Conservation (phyloP, 106 monocot genomes). For the Dendrobium catenatum region DNA sequence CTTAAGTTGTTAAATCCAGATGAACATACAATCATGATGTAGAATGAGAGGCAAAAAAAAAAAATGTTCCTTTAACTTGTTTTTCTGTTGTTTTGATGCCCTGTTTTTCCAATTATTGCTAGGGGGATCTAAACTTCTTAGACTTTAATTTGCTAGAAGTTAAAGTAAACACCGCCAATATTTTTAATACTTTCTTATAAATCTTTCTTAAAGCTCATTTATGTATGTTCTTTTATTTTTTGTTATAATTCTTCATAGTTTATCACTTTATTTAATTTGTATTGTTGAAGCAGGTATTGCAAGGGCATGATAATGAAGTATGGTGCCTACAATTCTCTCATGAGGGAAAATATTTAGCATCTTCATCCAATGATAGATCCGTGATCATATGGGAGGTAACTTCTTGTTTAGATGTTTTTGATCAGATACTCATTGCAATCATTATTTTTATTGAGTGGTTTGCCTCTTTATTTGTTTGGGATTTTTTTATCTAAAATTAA, state of each 20-base stretch:
- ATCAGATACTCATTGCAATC: not conserved
- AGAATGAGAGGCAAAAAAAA: not conserved
- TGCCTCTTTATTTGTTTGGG: not conserved
- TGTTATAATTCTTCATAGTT: not conserved
- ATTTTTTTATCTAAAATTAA: not conserved
- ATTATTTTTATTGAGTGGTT: not conserved
- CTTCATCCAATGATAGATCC: conserved; percentile 74
- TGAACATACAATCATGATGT: not conserved
- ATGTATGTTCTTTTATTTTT: not conserved
- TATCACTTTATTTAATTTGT: not conserved
- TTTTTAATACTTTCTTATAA: not conserved
- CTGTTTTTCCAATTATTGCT: not conserved
- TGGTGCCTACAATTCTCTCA: conserved; percentile 90
- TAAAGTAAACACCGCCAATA: not conserved
- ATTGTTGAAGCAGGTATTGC: conserved; percentile 51
- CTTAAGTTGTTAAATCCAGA: not conserved
- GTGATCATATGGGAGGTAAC: conserved; percentile 96
- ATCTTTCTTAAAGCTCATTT: not conserved
- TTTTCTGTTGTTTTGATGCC: not conserved
- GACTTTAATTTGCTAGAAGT: not conserved
- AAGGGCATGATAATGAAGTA: conserved; percentile 74
- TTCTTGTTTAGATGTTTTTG: not conserved
- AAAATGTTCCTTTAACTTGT: not conserved
- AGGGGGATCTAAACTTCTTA: not conserved
- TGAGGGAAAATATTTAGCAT: conserved; percentile 90